Evolutionary conservation across 768 basidiomycete species (phyloP).

Genomic region (Lactifluus echinatus): DNA sequence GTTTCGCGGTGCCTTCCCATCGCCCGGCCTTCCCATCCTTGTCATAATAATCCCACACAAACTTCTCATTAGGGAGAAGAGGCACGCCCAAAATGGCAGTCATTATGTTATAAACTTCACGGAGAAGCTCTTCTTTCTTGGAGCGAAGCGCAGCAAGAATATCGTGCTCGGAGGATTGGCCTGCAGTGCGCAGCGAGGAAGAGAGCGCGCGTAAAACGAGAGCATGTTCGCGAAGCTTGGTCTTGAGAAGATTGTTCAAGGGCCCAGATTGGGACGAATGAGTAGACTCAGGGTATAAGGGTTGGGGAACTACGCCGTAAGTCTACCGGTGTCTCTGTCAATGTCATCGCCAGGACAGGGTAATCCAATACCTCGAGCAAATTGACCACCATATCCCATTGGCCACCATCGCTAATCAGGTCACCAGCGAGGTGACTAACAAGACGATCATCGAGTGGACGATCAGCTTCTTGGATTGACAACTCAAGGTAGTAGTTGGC

Average conservation of each 20-base stretch:
- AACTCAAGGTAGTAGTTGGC: slow-evolving; percentile 88
- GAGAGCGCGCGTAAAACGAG: slow-evolving; percentile 66
- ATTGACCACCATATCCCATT: slow-evolving; percentile 88
- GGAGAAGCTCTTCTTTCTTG: slow-evolving; percentile 80
- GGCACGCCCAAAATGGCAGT: slow-evolving; percentile 83
- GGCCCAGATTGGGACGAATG: slow-evolving; percentile 69
- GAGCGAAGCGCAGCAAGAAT: slow-evolving; percentile 51
- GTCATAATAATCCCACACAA: slow-evolving; percentile 87
- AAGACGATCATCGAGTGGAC: slow-evolving; percentile 77
- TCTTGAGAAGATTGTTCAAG: slow-evolving; percentile 74
- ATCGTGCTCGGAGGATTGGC: slow-evolving; percentile 36
- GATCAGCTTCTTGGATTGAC: slow-evolving; percentile 70
- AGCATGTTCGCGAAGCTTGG: slow-evolving; percentile 87
- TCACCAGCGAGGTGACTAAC: slow-evolving; percentile 64
- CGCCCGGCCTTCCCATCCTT: slow-evolving; percentile 61
- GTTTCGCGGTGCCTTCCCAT: slow-evolving; percentile 75
- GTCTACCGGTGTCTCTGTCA: slow-evolving; percentile 31
- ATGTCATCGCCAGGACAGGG: neutral
- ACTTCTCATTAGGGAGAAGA: slow-evolving; percentile 57
- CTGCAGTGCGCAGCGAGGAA: slow-evolving; percentile 41
- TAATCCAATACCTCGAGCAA: slow-evolving; percentile 42
- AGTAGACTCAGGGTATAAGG: slow-evolving; percentile 74
- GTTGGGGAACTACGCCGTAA: slow-evolving; percentile 84
- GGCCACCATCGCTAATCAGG: slow-evolving; percentile 86
- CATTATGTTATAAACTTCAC: slow-evolving; percentile 77